Evolutionary conservation across 768 basidiomycete species (phyloP), one percentile per base, ranked within the genome.

Genomic region (Leccinum longicurvipes): DNA sequence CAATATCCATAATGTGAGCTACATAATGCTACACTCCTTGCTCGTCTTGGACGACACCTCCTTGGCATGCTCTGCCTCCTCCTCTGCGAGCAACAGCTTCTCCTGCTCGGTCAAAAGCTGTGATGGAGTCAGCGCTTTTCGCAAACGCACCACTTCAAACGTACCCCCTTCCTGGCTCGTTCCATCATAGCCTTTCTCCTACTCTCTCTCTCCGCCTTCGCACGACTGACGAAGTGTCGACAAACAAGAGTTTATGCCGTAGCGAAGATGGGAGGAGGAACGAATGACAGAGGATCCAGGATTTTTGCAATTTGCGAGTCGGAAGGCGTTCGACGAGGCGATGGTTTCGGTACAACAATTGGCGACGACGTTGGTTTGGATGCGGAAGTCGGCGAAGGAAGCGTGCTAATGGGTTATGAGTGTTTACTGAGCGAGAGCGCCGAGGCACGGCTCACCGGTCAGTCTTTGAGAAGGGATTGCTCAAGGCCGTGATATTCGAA

Each of bases 111-210:
- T 83, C 60, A 88, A 61, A 44, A 86, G 69, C 82, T 85, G 60
- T 1, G 25, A n/a, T 34, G 1, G 12, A 0, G 24, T 68, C 27
- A 68, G 49, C 10, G 50, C 36, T 6, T 14, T 32, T 15, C 9
- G 23, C 15, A 14, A 29, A 19, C 17, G 15, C 9, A 47, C 21
- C 10, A 36, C 28, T 9, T 10, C 24, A 23, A 15, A 76, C 84
- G 63, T 71, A 90, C 83, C 60, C 90, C 90, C 73, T 87, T 92
- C 79, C 79, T 80, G 6, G 84, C 87, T 39, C 90, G 81, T 55
- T 80, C 85, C 66, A 81, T 75, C 83, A 92, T 83, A 3, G 85
- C 89, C 69, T 80, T 84, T 57, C 82, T 68, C 65, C 78, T 77
- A 62, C 88, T 91, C 65, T 85, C 85, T 64, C 81, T 77, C 72